phyloP scores from a whole-genome alignment of 2,329 filamentous ascomycete species.

The Sporothrix brasiliensis region DNA sequence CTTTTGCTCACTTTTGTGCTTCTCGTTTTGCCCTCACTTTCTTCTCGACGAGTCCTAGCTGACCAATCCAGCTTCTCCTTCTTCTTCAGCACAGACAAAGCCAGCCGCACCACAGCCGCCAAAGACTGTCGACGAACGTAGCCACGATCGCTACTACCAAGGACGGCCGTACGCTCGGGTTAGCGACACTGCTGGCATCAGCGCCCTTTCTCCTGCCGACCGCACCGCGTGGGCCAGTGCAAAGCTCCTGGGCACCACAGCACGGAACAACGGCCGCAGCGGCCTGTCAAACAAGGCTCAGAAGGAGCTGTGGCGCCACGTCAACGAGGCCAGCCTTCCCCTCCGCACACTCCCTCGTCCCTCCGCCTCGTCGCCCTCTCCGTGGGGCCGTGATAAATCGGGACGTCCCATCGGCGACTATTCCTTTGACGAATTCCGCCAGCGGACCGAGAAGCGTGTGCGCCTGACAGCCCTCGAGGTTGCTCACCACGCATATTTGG shows the following conservation, averaged over 20 bases:
- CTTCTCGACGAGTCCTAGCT: not conserved
- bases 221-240: slow-evolving; percentile 54
- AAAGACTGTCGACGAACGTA: slow-evolving; percentile 54
- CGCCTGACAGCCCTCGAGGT: slow-evolving; percentile 50
- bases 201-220: slow-evolving; percentile 52
- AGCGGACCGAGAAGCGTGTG: slow-evolving; percentile 48
- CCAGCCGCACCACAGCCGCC: slow-evolving; percentile 42
- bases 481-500: slow-evolving; percentile 51
- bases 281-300: slow-evolving; percentile 51
- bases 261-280: slow-evolving; percentile 33
- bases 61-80: slow-evolving; percentile 6
- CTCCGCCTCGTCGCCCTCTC: slow-evolving; percentile 26
- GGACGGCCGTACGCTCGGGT: slow-evolving; percentile 55
- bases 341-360: slow-evolving; percentile 46
- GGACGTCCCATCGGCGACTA: slow-evolving; percentile 56
- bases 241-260: slow-evolving; percentile 50
- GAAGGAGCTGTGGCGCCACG: slow-evolving; percentile 61
- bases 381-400: slow-evolving; percentile 56
- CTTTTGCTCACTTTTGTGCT: not conserved
- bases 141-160: slow-evolving; percentile 52
- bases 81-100: not conserved
- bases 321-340: slow-evolving; percentile 57
- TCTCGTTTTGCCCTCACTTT: not conserved
- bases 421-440: slow-evolving; percentile 50
- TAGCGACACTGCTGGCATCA: slow-evolving; percentile 50